Conservation (phyloP, 345 rosid genomes). For the Mangifera indica region DNA sequence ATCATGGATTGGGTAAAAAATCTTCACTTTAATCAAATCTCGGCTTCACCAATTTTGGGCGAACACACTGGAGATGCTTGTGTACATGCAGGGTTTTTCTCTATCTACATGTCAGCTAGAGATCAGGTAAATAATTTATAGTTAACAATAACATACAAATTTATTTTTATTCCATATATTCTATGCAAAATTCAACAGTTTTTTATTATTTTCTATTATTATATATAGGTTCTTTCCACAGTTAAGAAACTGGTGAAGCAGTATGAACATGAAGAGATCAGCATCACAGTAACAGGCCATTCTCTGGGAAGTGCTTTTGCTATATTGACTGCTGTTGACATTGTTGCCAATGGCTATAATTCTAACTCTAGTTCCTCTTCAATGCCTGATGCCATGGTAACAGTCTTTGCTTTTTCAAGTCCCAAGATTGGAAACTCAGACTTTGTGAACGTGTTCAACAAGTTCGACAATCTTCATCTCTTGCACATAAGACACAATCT, state of each 20-base stretch:
- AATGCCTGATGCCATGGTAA: neutral
- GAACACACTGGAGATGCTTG: slow-evolving; percentile 1
- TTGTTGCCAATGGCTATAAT: slow-evolving; percentile 15
- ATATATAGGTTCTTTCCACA: slow-evolving; percentile 34
- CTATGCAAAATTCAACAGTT: no score
- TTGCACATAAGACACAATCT: slow-evolving; percentile 33
- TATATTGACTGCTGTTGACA: slow-evolving; percentile 46
- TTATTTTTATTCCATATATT: no score
- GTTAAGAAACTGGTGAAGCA: slow-evolving; percentile 38
- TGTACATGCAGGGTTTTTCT: slow-evolving; percentile 38
- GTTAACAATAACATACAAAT: no score
- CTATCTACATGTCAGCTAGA: slow-evolving; percentile 30
- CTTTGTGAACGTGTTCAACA: slow-evolving; percentile 17
- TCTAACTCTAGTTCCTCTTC: neutral
- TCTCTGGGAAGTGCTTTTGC: slow-evolving; percentile 58
- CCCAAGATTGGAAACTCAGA: neutral
- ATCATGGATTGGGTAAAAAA: neutral
- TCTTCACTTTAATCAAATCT: neutral
- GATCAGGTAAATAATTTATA: slow-evolving; percentile 33
- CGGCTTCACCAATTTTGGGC: slow-evolving; percentile 18
- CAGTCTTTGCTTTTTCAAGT: neutral
- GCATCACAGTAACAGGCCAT: slow-evolving; percentile 55
- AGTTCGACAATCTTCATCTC: slow-evolving; percentile 25
- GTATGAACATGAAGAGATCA: slow-evolving; percentile 48
- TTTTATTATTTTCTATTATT: no score